Base-by-base conservation (phyloP, 1,284 basidiomycete species). In the Hymenochaete sp. region DNA sequence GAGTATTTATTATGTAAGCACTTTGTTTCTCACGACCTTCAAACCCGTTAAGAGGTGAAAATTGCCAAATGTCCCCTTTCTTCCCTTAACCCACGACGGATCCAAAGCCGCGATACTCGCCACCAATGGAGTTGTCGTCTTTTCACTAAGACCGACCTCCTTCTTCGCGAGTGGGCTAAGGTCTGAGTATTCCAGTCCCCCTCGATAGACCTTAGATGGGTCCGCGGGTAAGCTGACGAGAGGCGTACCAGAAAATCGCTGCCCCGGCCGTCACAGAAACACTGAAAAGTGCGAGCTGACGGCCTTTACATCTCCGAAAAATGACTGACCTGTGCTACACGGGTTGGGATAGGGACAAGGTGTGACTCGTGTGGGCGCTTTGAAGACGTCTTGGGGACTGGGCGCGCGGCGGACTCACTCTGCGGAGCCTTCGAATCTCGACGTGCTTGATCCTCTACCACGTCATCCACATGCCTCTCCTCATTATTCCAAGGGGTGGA, bases 181-280 rank as follows among this genome's bases (percentile, higher is more conserved):
- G 73, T 77, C 74, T 77, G 75, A 76, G 72, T 58, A 64, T 72
- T 62, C 52, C 53, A 65, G 59, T 69, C 70, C 66, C 61, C 66
- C 65, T 66, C 46, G 66, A 71, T 66, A 54, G 72, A 60, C 70
- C 67, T 70, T 73, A 61, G 66, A 65, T 36, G 72, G 65, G 70
- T 61, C 68, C 65, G 60, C 62, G 59, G 52, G 63, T 62, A 73
- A 52, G 56, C 61, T 38, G 37, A 64, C 58, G 66, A 64, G 64
- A 64, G 67, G 63, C 67, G 63, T 66, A 75, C 69, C 66, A 73
- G 72, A 73, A 66, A 75, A 52, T 22, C 65, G n/a, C n/a, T n/a
- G n/a, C n/a, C n/a, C n/a, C n/a, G n/a, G n/a, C n/a, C n/a, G n/a
- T n/a, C n/a, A n/a, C n/a, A n/a, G n/a, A n/a, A n/a, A n/a, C n/a